These are phyloP conservation scores for Penicillium sp. DNA, from an alignment of 2,329 filamentous ascomycete genomes.

Conservation along the genomic window DNA sequence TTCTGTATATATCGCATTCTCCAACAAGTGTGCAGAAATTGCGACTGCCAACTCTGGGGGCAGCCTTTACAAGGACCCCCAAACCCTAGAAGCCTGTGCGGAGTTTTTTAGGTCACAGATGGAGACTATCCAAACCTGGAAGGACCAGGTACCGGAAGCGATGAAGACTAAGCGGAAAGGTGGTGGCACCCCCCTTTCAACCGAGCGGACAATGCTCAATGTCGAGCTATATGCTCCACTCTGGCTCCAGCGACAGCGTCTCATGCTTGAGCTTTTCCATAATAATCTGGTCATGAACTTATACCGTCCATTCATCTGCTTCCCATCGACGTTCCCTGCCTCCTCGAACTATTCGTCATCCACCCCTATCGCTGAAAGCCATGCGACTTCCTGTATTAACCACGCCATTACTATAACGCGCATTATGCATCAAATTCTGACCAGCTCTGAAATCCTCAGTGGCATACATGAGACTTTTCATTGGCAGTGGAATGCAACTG, in stretches of 20 bases:
- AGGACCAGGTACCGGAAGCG: slow-evolving; percentile 32
- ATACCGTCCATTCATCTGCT: slow-evolving; percentile 40
- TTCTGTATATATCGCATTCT: slow-evolving; percentile 33
- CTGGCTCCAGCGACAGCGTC: slow-evolving; percentile 42
- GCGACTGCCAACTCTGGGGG: slow-evolving; percentile 17
- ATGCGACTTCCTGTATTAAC: slow-evolving; percentile 26
- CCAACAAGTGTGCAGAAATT: slow-evolving; percentile 25
- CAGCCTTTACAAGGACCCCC: slow-evolving; percentile 28
- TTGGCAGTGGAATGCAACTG: slow-evolving; percentile 43
- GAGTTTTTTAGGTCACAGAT: slow-evolving; percentile 25
- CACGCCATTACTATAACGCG: slow-evolving; percentile 37
- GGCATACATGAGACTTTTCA: slow-evolving; percentile 41
- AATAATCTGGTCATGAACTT: slow-evolving; percentile 37
- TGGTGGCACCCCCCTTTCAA: slow-evolving; percentile 34
- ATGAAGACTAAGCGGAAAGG: slow-evolving; percentile 37
- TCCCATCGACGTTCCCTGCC: slow-evolving; percentile 16
- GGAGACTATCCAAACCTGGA: slow-evolving; percentile 28
- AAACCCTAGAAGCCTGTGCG: slow-evolving; percentile 29
- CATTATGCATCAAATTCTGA: slow-evolving; percentile 36
- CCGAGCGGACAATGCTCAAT: slow-evolving; percentile 31
- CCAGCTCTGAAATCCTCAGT: slow-evolving; percentile 28
- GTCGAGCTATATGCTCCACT: slow-evolving; percentile 35
- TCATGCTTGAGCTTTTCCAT: slow-evolving; percentile 41
- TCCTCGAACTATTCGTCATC: not conserved
- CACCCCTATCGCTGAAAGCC: slow-evolving; percentile 22